These are phyloP conservation scores for Flaveria brownii DNA, from an alignment of 129 eudicot genomes.

Conservation along the genomic window DNA sequence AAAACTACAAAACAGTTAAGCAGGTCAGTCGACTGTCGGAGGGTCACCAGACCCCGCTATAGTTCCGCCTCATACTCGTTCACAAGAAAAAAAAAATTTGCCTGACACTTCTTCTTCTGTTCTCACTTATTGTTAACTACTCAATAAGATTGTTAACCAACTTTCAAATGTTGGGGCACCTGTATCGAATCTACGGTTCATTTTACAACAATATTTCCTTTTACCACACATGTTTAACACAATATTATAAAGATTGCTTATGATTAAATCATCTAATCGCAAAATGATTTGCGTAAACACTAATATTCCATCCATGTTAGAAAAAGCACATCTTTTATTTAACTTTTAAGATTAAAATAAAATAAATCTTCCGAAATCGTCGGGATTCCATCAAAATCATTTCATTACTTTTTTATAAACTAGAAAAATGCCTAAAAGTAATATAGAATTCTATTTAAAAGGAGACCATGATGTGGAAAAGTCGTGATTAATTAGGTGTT, in stretches of 20 bases:
- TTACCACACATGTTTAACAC: background rate
- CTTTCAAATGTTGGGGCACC: background rate
- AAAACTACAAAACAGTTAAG: no score
- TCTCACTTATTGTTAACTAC: background rate
- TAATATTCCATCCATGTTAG: conserved; percentile 18
- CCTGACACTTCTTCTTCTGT: no score
- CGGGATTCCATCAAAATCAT: conserved; percentile 11
- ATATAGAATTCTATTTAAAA: background rate
- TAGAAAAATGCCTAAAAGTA: conserved; percentile 7
- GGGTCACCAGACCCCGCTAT: no score
- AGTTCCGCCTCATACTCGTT: no score
- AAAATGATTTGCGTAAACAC: conserved; percentile 24
- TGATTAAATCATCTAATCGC: background rate
- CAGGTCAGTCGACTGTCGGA: no score
- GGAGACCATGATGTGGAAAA: conserved; percentile 21
- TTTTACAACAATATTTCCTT: background rate
- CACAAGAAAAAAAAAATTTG: no score
- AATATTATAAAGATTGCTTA: conserved; percentile 5
- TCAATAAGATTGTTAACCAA: background rate
- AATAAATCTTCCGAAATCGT: conserved; percentile 13
- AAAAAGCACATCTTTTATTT: background rate
- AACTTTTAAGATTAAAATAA: background rate
- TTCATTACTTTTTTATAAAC: conserved; percentile 1
- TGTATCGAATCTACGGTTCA: background rate
- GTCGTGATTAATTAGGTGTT: conserved; percentile 30